These are phyloP conservation scores for Moniliophthora roreri DNA, from an alignment of 1,284 basidiomycete genomes.

Conservation along the genomic window DNA sequence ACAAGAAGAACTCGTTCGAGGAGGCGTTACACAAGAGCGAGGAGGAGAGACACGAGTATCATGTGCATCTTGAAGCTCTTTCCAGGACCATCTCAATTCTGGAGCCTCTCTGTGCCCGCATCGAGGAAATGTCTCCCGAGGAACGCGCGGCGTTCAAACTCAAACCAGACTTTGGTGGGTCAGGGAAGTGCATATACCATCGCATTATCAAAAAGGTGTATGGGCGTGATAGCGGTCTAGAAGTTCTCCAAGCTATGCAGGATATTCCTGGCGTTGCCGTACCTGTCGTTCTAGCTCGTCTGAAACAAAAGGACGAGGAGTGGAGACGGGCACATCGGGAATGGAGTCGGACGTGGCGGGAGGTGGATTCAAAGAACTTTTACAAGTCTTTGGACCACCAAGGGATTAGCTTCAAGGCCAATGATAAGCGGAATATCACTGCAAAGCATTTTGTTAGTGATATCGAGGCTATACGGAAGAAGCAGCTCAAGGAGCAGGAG, in stretches of 20 bases:
- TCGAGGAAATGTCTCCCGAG: constrained; percentile 88
- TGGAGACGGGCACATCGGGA: constrained; percentile 95
- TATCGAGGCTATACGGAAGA: constrained; percentile 78
- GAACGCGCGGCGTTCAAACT: constrained; percentile 86
- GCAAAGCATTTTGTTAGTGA: constrained; percentile 88
- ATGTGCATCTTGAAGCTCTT: constrained; percentile 94
- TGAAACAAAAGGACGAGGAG: constrained; percentile 97
- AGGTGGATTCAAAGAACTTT: constrained; percentile 96
- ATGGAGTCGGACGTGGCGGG: constrained; percentile 97
- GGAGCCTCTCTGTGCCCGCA: constrained; percentile 85
- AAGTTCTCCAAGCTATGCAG: constrained; percentile 90
- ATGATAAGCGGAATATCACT: constrained; percentile 96
- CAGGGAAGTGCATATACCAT: constrained; percentile 89
- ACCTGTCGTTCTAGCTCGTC: constrained; percentile 87
- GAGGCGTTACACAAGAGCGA: constrained; percentile 96
- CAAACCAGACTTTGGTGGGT: constrained; percentile 87
- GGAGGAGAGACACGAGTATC: constrained; percentile 98
- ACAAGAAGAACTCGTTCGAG: constrained; percentile 98
- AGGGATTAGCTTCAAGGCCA: constrained; percentile 91
- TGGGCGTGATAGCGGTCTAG: constrained; percentile 78
- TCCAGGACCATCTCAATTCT: constrained; percentile 90
- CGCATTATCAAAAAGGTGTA: constrained; percentile 96
- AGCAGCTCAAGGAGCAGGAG: constrained; percentile 55
- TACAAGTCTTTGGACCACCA: constrained; percentile 98
- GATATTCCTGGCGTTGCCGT: constrained; percentile 91